Conservation (phyloP, 306 rosid species). For the Glycine soja region DNA sequence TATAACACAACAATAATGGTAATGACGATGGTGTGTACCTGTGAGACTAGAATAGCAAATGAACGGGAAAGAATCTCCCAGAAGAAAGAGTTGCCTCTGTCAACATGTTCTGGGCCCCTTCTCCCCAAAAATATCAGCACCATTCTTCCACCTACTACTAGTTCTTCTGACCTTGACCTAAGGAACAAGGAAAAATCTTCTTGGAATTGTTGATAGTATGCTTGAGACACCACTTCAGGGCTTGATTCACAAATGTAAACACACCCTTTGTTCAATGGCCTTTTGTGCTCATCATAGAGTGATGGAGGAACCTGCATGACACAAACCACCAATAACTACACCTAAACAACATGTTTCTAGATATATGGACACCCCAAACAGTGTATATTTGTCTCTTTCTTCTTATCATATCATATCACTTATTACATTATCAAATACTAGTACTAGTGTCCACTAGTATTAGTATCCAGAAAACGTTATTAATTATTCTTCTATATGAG, state of each 20-base stretch:
- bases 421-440: not conserved
- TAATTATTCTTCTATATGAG: not conserved
- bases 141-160: constrained; percentile 79
- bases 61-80: constrained; percentile 83
- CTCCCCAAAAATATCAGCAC: constrained; percentile 81
- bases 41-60: constrained; percentile 64
- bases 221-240: constrained; percentile 67
- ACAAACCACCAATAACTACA: not conserved
- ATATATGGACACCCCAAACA: constrained; percentile 32
- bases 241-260: constrained; percentile 75
- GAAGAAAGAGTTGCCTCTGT: constrained; percentile 82
- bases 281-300: constrained; percentile 61
- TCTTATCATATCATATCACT: not conserved
- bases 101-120: constrained; percentile 66
- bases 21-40: constrained; percentile 54
- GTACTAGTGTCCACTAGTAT: not conserved
- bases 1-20: not conserved
- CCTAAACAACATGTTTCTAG: constrained; percentile 58
- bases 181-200: constrained; percentile 78
- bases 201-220: constrained; percentile 75
- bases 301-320: constrained; percentile 78
- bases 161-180: constrained; percentile 70
- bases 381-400: not conserved
- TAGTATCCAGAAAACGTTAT: not conserved
- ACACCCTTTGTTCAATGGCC: constrained; percentile 70